phyloP scores from a whole-genome alignment of 495 filamentous ascomycete species.

The Peziza echinospora region DNA sequence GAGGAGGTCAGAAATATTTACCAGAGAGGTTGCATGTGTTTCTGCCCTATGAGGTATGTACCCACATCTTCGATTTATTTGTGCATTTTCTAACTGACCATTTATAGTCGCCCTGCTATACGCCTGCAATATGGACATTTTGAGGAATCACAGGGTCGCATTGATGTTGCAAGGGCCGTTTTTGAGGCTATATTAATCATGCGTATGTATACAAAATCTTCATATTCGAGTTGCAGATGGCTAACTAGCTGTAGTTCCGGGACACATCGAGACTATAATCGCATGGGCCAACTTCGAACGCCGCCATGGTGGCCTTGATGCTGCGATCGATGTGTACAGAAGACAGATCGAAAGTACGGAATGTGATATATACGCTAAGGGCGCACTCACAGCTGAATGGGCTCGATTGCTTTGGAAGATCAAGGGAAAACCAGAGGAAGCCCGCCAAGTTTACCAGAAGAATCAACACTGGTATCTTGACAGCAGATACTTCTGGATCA shows the following conservation, averaged over 20 bases:
- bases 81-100: neutral
- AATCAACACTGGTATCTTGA: constrained; percentile 72
- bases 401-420: constrained; percentile 77
- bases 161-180: constrained; percentile 62
- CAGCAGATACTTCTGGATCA: constrained; percentile 78
- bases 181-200: constrained; percentile 53
- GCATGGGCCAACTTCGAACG: constrained; percentile 77
- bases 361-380: constrained; percentile 61
- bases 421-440: constrained; percentile 66
- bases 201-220: too few relatives aligned
- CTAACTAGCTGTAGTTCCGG: constrained; percentile 36
- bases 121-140: constrained; percentile 86
- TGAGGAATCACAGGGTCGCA: constrained; percentile 59
- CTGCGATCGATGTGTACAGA: constrained; percentile 71
- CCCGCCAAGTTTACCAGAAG: constrained; percentile 61
- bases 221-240: constrained; percentile 20
- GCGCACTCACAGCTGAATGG: constrained; percentile 73
- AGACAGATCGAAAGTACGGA: constrained; percentile 48
- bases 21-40: constrained; percentile 63
- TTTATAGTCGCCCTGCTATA: constrained; percentile 38
- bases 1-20: constrained; percentile 91
- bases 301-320: constrained; percentile 63
- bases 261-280: constrained; percentile 67
- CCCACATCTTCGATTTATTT: neutral
- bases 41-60: constrained; percentile 49